phyloP scores from a whole-genome alignment of 441 rosid species.

The Biscutella laevigata region DNA sequence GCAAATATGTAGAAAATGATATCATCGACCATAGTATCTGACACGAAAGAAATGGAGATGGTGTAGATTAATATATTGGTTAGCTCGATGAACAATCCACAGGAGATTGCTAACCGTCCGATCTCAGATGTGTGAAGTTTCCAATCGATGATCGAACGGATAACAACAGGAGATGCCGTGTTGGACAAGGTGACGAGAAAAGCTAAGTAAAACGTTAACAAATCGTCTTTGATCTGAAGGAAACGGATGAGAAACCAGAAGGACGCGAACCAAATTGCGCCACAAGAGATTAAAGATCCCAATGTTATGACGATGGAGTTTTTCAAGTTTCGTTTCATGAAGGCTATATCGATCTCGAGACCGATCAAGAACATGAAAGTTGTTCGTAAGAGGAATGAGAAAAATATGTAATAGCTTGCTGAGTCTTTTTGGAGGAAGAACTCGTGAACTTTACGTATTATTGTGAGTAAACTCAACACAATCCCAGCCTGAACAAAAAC shows the following conservation, averaged over 20 bases:
- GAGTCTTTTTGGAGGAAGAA: conserved; percentile 52
- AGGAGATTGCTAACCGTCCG: conserved; percentile 53
- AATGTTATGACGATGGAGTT: conserved; percentile 37
- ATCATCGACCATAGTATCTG: conserved; percentile 18
- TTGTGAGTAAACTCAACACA: conserved; percentile 55
- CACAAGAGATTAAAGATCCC: conserved; percentile 28
- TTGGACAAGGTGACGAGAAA: conserved; percentile 42
- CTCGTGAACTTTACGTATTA: conserved; percentile 25
- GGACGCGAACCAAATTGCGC: conserved; percentile 32
- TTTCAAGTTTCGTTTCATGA: conserved; percentile 41
- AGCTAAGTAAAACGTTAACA: conserved; percentile 25
- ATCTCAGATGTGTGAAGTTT: conserved; percentile 56
- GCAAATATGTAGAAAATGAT: conserved; percentile 30
- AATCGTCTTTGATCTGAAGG: conserved; percentile 18
- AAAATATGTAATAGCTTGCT: conserved; percentile 40
- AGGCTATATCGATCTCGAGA: conserved; percentile 53
- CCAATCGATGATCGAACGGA: conserved; percentile 56
- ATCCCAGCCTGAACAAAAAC: conserved; percentile 55
- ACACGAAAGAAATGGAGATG: conserved; percentile 17
- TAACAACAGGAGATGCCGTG: conserved; percentile 64
- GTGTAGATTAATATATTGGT: conserved; percentile 34
- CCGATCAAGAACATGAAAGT: conserved; percentile 80
- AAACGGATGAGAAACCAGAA: conserved; percentile 29
- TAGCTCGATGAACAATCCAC: conserved; percentile 56
- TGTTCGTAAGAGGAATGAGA: conserved; percentile 44